Conservation (phyloP, 2,329 filamentous ascomycete species). For the Amauroascus niger region DNA sequence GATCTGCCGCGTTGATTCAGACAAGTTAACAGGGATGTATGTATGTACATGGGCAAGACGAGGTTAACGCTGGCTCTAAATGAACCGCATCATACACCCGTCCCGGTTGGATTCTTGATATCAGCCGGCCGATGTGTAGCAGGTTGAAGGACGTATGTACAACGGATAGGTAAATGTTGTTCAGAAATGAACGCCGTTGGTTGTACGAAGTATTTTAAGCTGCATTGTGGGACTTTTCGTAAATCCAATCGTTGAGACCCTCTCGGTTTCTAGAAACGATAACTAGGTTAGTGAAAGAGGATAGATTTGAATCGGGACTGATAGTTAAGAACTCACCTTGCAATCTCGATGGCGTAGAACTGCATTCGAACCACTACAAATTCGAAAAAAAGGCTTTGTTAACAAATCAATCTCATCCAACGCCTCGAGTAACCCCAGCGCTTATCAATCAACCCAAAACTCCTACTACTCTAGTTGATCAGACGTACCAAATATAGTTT, state of each 20-base stretch:
- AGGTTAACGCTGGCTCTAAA: neutral
- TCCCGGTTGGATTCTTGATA: neutral
- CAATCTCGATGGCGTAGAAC: slow-evolving; percentile 70
- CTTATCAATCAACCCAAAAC: neutral
- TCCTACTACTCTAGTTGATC: neutral
- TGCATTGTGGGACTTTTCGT: slow-evolving; percentile 60
- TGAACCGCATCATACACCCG: neutral
- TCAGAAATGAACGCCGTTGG: neutral
- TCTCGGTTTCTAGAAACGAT: slow-evolving; percentile 61
- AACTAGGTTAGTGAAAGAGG: neutral
- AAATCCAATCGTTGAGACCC: slow-evolving; percentile 94
- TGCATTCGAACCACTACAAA: slow-evolving; percentile 61
- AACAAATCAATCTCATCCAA: neutral
- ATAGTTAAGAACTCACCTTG: slow-evolving; percentile 49
- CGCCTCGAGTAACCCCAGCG: no score
- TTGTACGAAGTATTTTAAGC: neutral
- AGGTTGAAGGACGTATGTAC: neutral
- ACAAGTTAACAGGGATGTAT: neutral
- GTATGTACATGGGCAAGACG: neutral
- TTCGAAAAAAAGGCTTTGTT: neutral
- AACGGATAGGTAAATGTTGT: neutral
- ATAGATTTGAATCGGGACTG: no score
- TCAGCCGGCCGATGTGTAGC: neutral
- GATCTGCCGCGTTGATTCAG: neutral
- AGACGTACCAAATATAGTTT: slow-evolving; percentile 75